Evolutionary conservation across 306 rosid species (phyloP), one percentile per base, ranked within the genome.

Genomic region (Gastrolobium bilobum): DNA sequence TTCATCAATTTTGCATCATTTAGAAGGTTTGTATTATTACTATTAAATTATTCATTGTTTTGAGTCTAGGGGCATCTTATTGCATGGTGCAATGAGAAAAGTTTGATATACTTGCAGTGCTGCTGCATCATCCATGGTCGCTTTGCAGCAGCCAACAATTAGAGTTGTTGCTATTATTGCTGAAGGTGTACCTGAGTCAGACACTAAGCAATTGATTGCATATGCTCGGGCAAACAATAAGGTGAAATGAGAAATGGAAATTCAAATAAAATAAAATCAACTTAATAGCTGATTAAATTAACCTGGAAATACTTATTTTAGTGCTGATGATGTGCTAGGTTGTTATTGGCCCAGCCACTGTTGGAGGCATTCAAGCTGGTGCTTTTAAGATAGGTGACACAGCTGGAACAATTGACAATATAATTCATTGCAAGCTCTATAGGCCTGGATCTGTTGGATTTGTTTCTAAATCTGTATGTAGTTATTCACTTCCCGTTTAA

Each of bases 371-470:
- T 83, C 98, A 93, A 87, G 98, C 97, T 20, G 98, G 97, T 57
- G 97, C 97, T 57, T 91, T 93, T 84, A 93, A 91, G 94, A 93
- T 93, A 2, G 98, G 98, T 76, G 98, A 93, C 85, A 93, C 97
- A 65, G 98, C 98, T 42, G 98, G 98, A 84, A 93, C 98, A 15
- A 93, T 91, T 66, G 98, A 93, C 76, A 93, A 93, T 81, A 88
- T 91, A 37, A 84, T 93, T 79, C 95, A 91, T 10, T 88, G 97
- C 98, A 93, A 93, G 87, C 80, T 93, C 51, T 93, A 93, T 86
- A 88, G 98, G 81, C 98, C 98, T 71, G 98, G 98, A 84, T 93
- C 98, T 76, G 93, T 93, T 85, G 98, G 98, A 78, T 93, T 93
- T 79, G 98, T 93, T 84, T 93, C 98, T 73, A 93, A 93, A 90